Evolutionary conservation across 2,329 filamentous ascomycete species (phyloP).

Genomic region (Sarocladium brachiariae): DNA sequence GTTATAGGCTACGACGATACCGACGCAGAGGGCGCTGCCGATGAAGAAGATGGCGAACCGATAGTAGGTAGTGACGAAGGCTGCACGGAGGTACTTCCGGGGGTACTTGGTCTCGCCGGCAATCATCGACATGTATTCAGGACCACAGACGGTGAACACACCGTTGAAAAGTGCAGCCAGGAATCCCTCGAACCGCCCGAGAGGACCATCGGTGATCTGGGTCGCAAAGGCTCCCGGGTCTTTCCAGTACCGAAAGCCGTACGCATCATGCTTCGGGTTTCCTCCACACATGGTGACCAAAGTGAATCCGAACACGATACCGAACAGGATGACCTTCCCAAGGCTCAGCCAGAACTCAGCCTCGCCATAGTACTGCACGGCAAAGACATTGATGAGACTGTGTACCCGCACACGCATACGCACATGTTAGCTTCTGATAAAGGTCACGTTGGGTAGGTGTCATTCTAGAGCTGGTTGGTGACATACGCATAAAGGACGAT

Average conservation of each 20-base stretch:
- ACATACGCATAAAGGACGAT: too few relatives aligned
- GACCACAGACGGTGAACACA: neutral
- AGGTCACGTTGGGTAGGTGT: too few relatives aligned
- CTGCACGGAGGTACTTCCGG: neutral
- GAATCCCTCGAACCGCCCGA: neutral
- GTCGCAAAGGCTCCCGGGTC: neutral
- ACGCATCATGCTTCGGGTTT: slow-evolving; percentile 8
- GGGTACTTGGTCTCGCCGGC: neutral
- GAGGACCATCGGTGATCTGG: neutral
- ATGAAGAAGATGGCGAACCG: neutral
- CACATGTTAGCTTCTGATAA: too few relatives aligned
- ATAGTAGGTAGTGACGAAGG: neutral
- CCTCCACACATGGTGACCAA: slow-evolving; percentile 9
- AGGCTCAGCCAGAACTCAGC: too few relatives aligned
- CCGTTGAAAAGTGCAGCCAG: too few relatives aligned
- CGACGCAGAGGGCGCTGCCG: neutral
- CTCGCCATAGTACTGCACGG: too few relatives aligned
- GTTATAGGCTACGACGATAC: slow-evolving; percentile 4
- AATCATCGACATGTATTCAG: neutral
- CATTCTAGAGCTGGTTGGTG: too few relatives aligned
- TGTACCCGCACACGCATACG: too few relatives aligned
- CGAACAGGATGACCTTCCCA: too few relatives aligned
- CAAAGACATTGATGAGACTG: too few relatives aligned
- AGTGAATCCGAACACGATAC: too few relatives aligned
- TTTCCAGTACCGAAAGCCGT: slow-evolving; percentile 10